Evolutionary conservation across 106 monocot genomes (phyloP).

Genomic region (Xerophyta viscosa): DNA sequence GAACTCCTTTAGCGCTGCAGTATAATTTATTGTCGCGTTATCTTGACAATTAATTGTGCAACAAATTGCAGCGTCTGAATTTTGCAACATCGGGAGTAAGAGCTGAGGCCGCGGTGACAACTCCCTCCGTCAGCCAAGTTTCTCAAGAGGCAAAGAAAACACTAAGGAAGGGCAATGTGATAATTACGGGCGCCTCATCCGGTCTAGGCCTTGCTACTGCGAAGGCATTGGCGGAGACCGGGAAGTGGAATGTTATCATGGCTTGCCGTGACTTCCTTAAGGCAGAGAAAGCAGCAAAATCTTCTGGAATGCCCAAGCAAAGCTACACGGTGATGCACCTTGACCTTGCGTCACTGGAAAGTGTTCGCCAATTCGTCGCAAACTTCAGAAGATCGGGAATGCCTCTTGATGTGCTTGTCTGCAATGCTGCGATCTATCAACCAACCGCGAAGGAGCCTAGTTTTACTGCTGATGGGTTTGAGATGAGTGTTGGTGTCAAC

Average conservation of each 20-base stretch:
- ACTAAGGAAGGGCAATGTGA: conserved; percentile 62
- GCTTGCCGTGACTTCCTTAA: conserved; percentile 97
- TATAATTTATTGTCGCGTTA: too few species aligned
- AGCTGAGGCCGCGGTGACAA: conserved; percentile 47
- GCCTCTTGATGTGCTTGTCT: conserved; percentile 76
- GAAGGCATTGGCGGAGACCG: conserved; percentile 75
- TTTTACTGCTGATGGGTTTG: conserved; percentile 93
- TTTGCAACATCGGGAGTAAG: conserved; percentile 17
- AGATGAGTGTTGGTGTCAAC: conserved; percentile 93
- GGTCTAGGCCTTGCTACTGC: conserved; percentile 91
- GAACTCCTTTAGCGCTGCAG: too few species aligned
- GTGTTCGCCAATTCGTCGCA: conserved; percentile 72
- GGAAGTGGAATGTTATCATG: conserved; percentile 92
- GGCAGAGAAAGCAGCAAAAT: conserved; percentile 77
- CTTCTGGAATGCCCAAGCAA: conserved; percentile 78
- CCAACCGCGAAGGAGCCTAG: conserved; percentile 73
- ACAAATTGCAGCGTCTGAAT: conserved; percentile 23
- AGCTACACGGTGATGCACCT: conserved; percentile 85
- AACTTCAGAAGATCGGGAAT: conserved; percentile 41
- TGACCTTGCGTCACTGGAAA: conserved; percentile 88
- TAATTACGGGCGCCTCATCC: conserved; percentile 88
- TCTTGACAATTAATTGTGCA: too few species aligned
- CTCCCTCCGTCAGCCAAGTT: conserved; percentile 37
- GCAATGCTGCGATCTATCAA: conserved; percentile 87
- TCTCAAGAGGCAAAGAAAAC: conserved; percentile 60